A percentile compares a stretch with the other conserved stretches of the same genome.
These are phyloP conservation scores for Didymella arachidicola DNA, from an alignment of 2,329 filamentous ascomycete genomes.

Conservation along the genomic window DNA sequence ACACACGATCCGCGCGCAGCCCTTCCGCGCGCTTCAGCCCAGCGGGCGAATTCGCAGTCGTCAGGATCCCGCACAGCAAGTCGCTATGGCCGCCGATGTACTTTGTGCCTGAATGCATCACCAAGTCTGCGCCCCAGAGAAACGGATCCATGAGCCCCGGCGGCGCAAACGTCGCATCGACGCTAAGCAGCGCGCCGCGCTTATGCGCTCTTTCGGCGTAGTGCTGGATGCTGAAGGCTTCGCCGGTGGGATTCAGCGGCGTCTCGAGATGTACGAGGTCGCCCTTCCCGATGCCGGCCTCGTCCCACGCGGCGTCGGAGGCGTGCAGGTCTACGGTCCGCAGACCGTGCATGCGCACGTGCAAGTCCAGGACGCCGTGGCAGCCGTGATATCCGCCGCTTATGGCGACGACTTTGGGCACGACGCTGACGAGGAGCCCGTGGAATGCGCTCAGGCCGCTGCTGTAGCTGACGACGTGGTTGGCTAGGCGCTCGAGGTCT, in stretches of 20 bases:
- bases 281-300: constrained; percentile 72
- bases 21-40: constrained; percentile 50
- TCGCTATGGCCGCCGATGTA: constrained; percentile 97
- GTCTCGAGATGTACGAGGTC: constrained; percentile 94
- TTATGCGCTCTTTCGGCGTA: constrained; percentile 77
- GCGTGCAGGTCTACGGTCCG: constrained; percentile 71
- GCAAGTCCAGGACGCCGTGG: constrained; percentile 79
- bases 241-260: constrained; percentile 88
- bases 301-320: constrained; percentile 63
- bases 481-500: constrained; percentile 33
- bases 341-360: constrained; percentile 78
- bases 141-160: constrained; percentile 91
- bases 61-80: constrained; percentile 85
- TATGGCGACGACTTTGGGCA: constrained; percentile 84
- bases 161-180: constrained; percentile 93
- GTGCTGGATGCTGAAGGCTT: constrained; percentile 73
- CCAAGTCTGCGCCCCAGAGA: constrained; percentile 77
- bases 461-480: constrained; percentile 75
- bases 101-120: constrained; percentile 95
- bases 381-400: constrained; percentile 91
- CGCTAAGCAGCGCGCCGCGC: constrained; percentile 76
- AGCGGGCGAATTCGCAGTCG: constrained; percentile 59
- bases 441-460: constrained; percentile 91
- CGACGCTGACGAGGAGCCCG: constrained; percentile 81
- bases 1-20: constrained; percentile 74